These are phyloP conservation scores for Paracorniculantispora psalliotae DNA, from an alignment of 2,329 filamentous ascomycete genomes.

Conservation along the genomic window DNA sequence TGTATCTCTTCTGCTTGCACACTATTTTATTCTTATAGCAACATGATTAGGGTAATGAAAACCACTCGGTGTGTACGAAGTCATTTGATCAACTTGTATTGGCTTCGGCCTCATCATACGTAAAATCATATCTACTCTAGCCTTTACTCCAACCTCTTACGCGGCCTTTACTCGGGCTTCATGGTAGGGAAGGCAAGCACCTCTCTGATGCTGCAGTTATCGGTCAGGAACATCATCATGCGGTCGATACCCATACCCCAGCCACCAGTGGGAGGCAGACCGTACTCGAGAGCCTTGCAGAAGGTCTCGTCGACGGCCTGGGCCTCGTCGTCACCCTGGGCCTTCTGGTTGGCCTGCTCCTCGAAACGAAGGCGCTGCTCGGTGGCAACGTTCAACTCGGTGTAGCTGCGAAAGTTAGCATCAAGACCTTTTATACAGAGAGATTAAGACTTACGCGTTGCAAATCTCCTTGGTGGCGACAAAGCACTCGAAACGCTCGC, in stretches of 20 bases:
- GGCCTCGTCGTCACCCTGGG: slow-evolving; percentile 93
- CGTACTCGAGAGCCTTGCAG: slow-evolving; percentile 82
- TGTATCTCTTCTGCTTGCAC: no score
- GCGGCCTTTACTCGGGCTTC: slow-evolving; percentile 80
- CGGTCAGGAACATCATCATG: slow-evolving; percentile 89
- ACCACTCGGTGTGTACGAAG: no score
- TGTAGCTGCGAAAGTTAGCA: slow-evolving; percentile 51
- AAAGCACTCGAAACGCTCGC: slow-evolving; percentile 96
- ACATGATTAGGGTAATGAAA: no score
- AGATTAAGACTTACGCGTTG: slow-evolving; percentile 55
- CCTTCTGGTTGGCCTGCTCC: slow-evolving; percentile 94
- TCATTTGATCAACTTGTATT: neutral
- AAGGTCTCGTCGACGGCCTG: slow-evolving; percentile 96
- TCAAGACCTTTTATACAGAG: neutral
- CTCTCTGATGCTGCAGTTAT: slow-evolving; percentile 92
- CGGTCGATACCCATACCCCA: slow-evolving; percentile 97
- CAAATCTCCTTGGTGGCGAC: slow-evolving; percentile 75
- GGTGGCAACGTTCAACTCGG: slow-evolving; percentile 88
- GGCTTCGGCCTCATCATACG: slow-evolving; percentile 7
- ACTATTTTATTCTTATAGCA: no score
- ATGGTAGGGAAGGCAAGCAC: slow-evolving; percentile 96
- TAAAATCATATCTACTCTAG: slow-evolving; percentile 11
- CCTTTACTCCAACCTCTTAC: no score
- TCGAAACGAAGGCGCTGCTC: slow-evolving; percentile 82
- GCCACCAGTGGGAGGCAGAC: slow-evolving; percentile 87